These are phyloP conservation scores for Paramecium sexaurelia DNA, from an alignment of 73 alveolate genomes.

Conservation along the genomic window DNA sequence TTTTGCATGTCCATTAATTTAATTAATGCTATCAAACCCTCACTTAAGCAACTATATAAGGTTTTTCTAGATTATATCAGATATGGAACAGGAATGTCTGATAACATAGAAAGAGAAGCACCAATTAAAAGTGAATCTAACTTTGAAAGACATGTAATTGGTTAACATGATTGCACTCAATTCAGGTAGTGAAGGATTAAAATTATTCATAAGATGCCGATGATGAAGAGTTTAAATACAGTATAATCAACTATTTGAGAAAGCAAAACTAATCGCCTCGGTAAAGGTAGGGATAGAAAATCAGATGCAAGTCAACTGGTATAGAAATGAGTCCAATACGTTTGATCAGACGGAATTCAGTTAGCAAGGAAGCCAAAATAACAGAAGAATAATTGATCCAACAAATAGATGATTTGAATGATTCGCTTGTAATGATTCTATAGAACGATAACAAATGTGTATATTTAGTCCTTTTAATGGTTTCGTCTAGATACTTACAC, in stretches of 20 bases:
- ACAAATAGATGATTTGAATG: conserved; percentile 39
- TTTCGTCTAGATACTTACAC: neutral
- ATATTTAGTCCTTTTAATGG: neutral
- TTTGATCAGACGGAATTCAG: conserved; percentile 15
- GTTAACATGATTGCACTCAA: conserved; percentile 41
- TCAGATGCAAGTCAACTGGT: conserved; percentile 32
- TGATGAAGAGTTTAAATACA: conserved; percentile 54
- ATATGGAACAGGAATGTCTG: conserved; percentile 14
- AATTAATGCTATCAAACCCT: conserved; percentile 1
- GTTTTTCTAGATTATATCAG: conserved; percentile 9
- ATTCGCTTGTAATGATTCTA: neutral
- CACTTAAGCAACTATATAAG: conserved; percentile 38
- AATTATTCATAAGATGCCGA: conserved; percentile 46
- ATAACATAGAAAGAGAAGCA: conserved; percentile 34
- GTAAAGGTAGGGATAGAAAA: neutral
- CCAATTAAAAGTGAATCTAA: conserved; percentile 29
- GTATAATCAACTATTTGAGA: conserved; percentile 21
- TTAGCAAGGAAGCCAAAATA: neutral
- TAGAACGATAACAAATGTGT: conserved; percentile 1
- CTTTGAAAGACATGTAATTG: neutral
- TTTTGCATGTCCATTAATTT: conserved; percentile 85
- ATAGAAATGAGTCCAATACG: conserved; percentile 1
- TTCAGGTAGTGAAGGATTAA: neutral
- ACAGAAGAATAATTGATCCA: neutral
- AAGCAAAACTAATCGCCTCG: neutral